Base-by-base conservation (phyloP, 1,284 basidiomycete genomes). In the Heimioporus retisporus region DNA sequence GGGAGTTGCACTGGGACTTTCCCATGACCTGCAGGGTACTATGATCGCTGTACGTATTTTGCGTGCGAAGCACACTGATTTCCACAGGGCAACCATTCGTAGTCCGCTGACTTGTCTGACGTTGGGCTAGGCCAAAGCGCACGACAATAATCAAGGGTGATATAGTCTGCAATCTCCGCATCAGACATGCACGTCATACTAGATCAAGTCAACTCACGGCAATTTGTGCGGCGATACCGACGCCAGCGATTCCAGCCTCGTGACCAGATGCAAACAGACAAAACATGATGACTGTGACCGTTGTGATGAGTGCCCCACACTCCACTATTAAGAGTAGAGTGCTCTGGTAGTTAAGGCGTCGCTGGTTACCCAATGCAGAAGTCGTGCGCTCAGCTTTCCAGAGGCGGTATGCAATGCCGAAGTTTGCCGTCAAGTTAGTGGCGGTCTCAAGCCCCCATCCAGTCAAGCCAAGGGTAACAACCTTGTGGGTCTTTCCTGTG, bases 281-380 rank as follows among this genome's bases (percentile, higher is more conserved):
- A 50, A 72, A 73, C 73, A 72, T 68, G 48, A 72, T 50, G 21
- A 63, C 19, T 21, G 73, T 71, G 43, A 66, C 69, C 6, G 57
- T 59, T 5, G 73, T 73, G 61, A 72, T 72, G 42, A 75, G 64
- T 3, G 65, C 71, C 6, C 73, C 73, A 4, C 69, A 73, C 54
- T 73, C 72, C 35, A 74, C 55, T 40, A 75, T 50, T 18, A 73
- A 59, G n/a, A 73, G 60, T 18, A 65, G 61, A 23, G 42, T 65
- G 35, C 56, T 35, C 55, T 46, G 67, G 28, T 73, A 74, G 31
- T 65, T 63, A 16, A 65, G 14, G 2, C 50, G 64, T 59, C 59
- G 63, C 25, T 64, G 61, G 6, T 28, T 18, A 10, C 60, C 62
- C 15, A 74, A 51, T 18, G 50, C 3, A 19, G 65, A 61, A 31